These are phyloP conservation scores for Limnanthes douglasii DNA, from an alignment of 345 rosid species.

Conservation along the genomic window DNA sequence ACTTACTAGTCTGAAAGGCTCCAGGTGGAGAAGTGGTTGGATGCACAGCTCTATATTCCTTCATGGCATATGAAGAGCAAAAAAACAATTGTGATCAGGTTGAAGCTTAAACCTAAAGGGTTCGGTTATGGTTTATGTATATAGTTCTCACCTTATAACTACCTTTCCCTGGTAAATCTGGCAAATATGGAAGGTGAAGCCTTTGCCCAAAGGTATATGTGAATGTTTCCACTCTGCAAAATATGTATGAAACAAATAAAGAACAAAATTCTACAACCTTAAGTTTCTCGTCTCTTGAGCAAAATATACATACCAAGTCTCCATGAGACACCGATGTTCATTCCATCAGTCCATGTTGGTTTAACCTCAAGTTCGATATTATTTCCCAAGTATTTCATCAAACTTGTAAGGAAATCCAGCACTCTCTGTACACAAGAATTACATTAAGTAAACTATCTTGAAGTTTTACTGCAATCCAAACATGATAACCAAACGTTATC, in stretches of 20 bases:
- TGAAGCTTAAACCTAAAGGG: not conserved
- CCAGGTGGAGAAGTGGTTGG: slow-evolving; percentile 54
- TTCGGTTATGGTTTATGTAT: not conserved
- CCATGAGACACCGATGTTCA: slow-evolving; percentile 56
- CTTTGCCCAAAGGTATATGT: slow-evolving; percentile 53
- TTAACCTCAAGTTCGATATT: slow-evolving; percentile 35
- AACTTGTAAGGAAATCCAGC: slow-evolving; percentile 38
- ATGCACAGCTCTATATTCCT: slow-evolving; percentile 80
- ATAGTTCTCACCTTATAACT: slow-evolving; percentile 46
- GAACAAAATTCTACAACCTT: too few relatives aligned
- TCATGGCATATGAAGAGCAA: slow-evolving; percentile 5
- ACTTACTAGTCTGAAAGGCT: slow-evolving; percentile 43
- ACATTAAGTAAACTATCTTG: not conserved
- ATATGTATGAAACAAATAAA: not conserved
- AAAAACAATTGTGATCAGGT: slow-evolving; percentile 1
- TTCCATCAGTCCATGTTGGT: slow-evolving; percentile 49
- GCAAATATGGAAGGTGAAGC: slow-evolving; percentile 52
- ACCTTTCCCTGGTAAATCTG: slow-evolving; percentile 58
- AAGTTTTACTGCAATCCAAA: not conserved
- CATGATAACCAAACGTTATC: too few relatives aligned
- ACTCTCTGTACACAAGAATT: slow-evolving; percentile 29
- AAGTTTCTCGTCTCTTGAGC: too few relatives aligned
- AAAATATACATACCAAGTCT: slow-evolving; percentile 39
- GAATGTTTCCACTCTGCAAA: slow-evolving; percentile 47
- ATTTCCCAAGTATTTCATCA: slow-evolving; percentile 36